A percentile compares a stretch with the other conserved stretches of the same genome.
Conservation (phyloP, 164 flowering plant genomes). For the Kingdonia uniflora region DNA sequence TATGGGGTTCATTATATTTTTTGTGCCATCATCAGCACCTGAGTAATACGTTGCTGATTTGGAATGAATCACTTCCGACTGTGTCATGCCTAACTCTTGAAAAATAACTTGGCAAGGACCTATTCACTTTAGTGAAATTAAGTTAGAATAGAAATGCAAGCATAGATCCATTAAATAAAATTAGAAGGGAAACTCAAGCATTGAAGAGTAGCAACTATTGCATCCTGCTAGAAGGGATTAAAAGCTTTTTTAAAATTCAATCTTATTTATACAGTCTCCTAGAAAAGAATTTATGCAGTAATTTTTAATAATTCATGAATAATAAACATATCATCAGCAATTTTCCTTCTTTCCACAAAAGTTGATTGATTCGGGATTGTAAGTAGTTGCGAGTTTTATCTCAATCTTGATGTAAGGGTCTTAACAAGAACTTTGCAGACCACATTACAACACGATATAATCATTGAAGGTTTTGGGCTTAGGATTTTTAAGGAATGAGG, state of each 20-base stretch:
- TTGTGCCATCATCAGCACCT: not conserved
- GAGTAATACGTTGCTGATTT: not conserved
- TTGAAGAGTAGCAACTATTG: not conserved
- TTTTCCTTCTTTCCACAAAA: not conserved
- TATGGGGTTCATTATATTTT: not conserved
- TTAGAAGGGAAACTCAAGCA: not conserved
- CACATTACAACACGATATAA: no score
- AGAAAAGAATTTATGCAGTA: not conserved
- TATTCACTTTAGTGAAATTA: not conserved
- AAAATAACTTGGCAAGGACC: not conserved
- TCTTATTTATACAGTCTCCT: not conserved
- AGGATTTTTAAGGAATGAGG: no score
- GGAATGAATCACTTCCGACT: not conserved
- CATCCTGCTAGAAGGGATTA: not conserved
- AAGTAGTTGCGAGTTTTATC: no score
- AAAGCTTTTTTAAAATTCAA: not conserved
- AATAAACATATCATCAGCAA: not conserved
- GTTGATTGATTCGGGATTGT: no score
- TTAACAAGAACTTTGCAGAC: no score
- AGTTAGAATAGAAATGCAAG: not conserved
- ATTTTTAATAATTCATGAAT: not conserved
- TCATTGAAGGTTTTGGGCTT: no score
- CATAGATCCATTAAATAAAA: not conserved
- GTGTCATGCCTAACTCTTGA: not conserved
- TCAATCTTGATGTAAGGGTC: no score